phyloP scores from a whole-genome alignment of 2,329 filamentous ascomycete genomes.

The Aspergillus quadricinctus region DNA sequence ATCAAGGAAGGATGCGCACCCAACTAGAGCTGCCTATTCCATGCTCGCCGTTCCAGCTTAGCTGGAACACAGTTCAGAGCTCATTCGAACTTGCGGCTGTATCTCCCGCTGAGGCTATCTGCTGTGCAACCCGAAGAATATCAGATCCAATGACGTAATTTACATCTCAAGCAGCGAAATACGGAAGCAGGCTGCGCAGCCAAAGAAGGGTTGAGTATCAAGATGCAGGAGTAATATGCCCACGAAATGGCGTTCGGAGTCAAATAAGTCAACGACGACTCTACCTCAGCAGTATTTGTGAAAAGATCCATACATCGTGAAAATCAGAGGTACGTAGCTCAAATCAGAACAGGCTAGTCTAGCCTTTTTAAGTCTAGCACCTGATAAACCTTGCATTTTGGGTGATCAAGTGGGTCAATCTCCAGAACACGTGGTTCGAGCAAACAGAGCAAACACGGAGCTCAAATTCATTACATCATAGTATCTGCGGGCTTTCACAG shows the following conservation, averaged over 20 bases:
- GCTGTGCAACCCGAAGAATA: background rate
- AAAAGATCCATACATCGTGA: background rate
- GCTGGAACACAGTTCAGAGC: background rate
- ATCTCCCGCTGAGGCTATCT: background rate
- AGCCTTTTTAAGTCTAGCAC: conserved; percentile 7
- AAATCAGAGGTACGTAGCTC: background rate
- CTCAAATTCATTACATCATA: conserved; percentile 15
- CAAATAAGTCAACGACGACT: background rate
- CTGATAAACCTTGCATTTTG: conserved; percentile 18
- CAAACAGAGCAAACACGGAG: conserved; percentile 14
- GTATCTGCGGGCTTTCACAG: background rate
- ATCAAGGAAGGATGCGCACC: background rate
- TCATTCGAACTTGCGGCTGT: background rate
- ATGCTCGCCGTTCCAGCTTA: background rate
- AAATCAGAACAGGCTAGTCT: conserved; percentile 2
- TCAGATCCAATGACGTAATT: background rate
- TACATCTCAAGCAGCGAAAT: background rate
- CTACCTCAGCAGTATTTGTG: background rate
- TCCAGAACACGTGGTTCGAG: conserved; percentile 14
- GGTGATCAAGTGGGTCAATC: conserved; percentile 15
- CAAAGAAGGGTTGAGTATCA: background rate
- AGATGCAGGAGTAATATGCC: background rate
- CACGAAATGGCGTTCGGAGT: background rate
- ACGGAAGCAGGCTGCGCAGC: background rate
- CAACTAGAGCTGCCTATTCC: background rate